Base-by-base conservation (phyloP, 495 filamentous ascomycete species). In the Saxophila tyrrhenica region DNA sequence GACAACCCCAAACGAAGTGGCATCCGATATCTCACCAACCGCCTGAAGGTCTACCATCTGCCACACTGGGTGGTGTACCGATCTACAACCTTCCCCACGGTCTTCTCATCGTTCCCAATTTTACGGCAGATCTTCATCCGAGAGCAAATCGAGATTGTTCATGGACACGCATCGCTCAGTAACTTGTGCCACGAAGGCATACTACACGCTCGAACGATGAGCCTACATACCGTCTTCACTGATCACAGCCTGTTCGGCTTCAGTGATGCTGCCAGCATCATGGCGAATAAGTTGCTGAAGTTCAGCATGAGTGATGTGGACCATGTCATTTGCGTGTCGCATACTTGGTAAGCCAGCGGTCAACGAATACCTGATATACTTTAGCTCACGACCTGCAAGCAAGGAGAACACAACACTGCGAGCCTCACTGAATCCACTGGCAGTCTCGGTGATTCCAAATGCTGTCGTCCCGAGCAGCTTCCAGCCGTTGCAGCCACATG, bases 161-260 rank as follows among this genome's bases (percentile, higher is more conserved):
- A 98, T 70, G 94, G 94, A 25, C 92, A 98, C 71, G 90, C 79
- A 20, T 92, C 86, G 65, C 70, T 98, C 54, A 94, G 88, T 58
- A 95, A 79, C 64, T 76, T 98, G 46, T 95, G 92, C 63, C 87
- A 90, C 61, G 92, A 98, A 70, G 90, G 87, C 20, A 94, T 98
- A 57, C 73, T 98, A 22, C 92, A 98, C 71, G 92, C 86, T 0
- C 77, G 92, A 51, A 98, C 94, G 1, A 98, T 98, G 92, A 89
- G 94, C 1, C 65, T 98, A 55, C 80, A 87, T 39, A 96, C 92
- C 0, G 91, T 95, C 29, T 97, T 96, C 63, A 97, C 92, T 2
- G 92, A 98, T 69, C 92, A 98, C 69, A 94, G 87, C n/a, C 74
- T 98, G 2, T 96, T 97, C 67, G 92, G 92, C 7, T 98, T 98